These are phyloP conservation scores for Kluyveromyces wickerhamii DNA, from an alignment of 805 yeast genomes.

Conservation along the genomic window DNA sequence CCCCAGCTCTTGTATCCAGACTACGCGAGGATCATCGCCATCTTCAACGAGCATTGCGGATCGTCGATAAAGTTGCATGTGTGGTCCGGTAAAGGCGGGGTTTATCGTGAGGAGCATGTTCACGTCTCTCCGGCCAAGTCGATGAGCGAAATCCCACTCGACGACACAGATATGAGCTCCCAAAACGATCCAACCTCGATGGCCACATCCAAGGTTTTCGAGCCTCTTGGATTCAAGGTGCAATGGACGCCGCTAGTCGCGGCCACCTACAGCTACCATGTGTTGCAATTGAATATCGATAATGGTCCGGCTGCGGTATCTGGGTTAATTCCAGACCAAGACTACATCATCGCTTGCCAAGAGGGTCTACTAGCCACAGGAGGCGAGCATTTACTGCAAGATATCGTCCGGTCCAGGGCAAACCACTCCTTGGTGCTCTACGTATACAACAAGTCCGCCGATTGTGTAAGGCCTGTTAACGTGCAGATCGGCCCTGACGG, in stretches of 20 bases:
- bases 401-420: conserved; percentile 50
- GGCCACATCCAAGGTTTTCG: conserved; percentile 28
- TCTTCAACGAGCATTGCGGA: conserved; percentile 19
- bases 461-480: conserved; percentile 77
- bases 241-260: conserved; percentile 72
- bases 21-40: conserved; percentile 31
- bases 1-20: conserved; percentile 38
- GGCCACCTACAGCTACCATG: conserved; percentile 82
- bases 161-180: conserved; percentile 18
- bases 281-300: conserved; percentile 59
- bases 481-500: conserved; percentile 81
- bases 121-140: conserved; percentile 26
- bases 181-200: conserved; percentile 12
- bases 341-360: conserved; percentile 80
- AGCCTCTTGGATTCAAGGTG: conserved; percentile 54
- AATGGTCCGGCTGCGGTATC: conserved; percentile 75
- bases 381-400: conserved; percentile 72
- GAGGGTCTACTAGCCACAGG: conserved; percentile 82
- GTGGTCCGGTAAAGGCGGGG: conserved; percentile 87
- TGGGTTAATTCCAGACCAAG: conserved; percentile 77
- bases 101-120: conserved; percentile 35
- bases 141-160: conserved; percentile 24
- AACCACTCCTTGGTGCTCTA: conserved; percentile 44
- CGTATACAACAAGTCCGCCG: conserved; percentile 85
- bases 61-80: conserved; percentile 47